These are phyloP conservation scores for Entomophthora muscae DNA, from an alignment of 371 early-diverging fungal species.

Conservation along the genomic window DNA sequence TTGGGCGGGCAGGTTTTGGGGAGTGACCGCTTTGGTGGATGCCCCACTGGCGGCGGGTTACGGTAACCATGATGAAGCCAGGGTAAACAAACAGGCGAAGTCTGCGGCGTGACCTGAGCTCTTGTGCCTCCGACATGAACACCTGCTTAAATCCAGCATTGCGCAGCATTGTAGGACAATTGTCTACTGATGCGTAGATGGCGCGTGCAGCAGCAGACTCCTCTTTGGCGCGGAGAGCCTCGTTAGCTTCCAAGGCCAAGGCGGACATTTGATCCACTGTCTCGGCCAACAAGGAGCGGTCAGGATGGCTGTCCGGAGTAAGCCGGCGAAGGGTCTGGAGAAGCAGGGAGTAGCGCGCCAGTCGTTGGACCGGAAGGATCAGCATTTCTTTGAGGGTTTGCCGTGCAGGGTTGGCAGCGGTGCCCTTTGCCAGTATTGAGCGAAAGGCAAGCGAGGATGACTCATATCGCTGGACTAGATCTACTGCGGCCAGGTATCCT, in stretches of 20 bases:
- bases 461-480: not conserved
- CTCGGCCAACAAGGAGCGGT: constrained; percentile 27
- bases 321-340: constrained; percentile 43
- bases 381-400: constrained; percentile 33
- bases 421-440: not conserved
- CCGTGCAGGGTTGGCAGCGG: constrained; percentile 13
- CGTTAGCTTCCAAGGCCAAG: constrained; percentile 49
- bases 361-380: constrained; percentile 50
- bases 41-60: not conserved
- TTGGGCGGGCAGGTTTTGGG: not conserved
- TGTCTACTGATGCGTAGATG: not conserved
- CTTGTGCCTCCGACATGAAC: constrained; percentile 1
- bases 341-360: constrained; percentile 41
- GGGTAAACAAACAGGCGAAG: not conserved
- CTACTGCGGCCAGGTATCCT: not conserved
- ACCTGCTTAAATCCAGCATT: not conserved
- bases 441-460: not conserved
- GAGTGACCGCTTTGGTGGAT: not conserved
- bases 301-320: constrained; percentile 40
- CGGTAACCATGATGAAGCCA: not conserved
- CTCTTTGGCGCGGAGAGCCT: constrained; percentile 39
- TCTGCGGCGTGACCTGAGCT: not conserved
- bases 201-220: constrained; percentile 14
- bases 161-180: constrained; percentile 4
- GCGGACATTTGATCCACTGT: constrained; percentile 36